Evolutionary conservation across 1,284 basidiomycete species (phyloP), one percentile per base, ranked within the genome.

Genomic region (Microstroma glucosiphilum): DNA sequence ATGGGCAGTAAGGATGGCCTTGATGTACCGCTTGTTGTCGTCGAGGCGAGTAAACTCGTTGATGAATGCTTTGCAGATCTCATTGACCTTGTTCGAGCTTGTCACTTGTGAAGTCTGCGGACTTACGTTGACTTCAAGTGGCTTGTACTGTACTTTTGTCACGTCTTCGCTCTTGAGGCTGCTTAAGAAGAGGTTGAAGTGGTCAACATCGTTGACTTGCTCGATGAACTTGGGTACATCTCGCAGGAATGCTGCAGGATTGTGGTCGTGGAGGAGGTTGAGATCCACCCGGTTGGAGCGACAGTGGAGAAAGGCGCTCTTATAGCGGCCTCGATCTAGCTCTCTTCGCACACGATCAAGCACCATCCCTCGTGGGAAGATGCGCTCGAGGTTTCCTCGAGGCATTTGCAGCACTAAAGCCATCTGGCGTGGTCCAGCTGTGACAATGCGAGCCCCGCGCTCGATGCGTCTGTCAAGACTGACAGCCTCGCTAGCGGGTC

Each of bases 201-300:
- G 86, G 79, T 98, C 96, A 1, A 91, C 88, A 69, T 96, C 90
- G 41, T 86, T 84, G 8, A 98, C 84, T 79, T 97, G 91, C 55
- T 89, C 85, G 3, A 96, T 83, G 68, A 98, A 92, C 1, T 81
- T 40, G 7, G 59, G 58, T 1, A 75, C 59, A 43, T 70, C 60
- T 17, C 81, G 78, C 76, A 89, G 82, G 80, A 98, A 94, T n/a
- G 82, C 81, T 0, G 80, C 80, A 7, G 86, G 72, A 26, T 90
- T 83, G 68, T 92, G 87, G 65, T 94, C 89, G 60, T 93, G 87
- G 26, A 98, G 82, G 40, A 92, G 83, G 77, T 90, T 91, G 61
- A 96, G 84, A 74, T 97, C 94, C 59, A 99, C 86, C 1, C 96
- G 86, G 78, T 98, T 92, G 73, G 92, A 92, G 43, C 96, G 84